Percentiles rank a stretch among this genome's conserved stretches.
These are phyloP conservation scores for Tuber calosporum DNA, from an alignment of 495 filamentous ascomycete genomes.

Conservation along the genomic window DNA sequence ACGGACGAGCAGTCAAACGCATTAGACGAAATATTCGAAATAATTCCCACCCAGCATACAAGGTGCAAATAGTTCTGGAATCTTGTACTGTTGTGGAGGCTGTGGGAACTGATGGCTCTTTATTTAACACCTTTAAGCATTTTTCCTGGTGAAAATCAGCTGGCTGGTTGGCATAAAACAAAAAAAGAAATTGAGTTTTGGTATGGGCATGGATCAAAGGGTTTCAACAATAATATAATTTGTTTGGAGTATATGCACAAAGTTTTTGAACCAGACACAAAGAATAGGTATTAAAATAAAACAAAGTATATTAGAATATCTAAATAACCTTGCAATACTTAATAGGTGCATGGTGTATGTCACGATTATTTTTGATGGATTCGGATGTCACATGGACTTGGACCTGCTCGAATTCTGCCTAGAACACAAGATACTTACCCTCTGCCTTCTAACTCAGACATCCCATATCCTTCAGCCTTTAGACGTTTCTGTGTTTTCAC, in stretches of 20 bases:
- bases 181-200: conserved; percentile 11
- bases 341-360: no score
- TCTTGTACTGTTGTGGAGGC: conserved; percentile 12
- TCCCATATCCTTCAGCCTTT: conserved; percentile 5
- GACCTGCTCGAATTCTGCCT: no score
- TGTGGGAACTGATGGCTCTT: neutral
- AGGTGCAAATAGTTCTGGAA: no score
- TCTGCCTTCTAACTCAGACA: neutral
- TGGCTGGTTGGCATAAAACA: conserved; percentile 10
- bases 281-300: neutral
- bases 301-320: no score
- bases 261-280: conserved; percentile 12
- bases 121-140: conserved; percentile 9
- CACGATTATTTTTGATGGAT: no score
- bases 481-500: conserved; percentile 5
- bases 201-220: conserved; percentile 5
- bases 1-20: neutral
- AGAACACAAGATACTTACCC: no score
- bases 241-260: conserved; percentile 16
- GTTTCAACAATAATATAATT: conserved; percentile 13
- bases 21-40: neutral
- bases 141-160: conserved; percentile 5
- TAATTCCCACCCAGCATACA: no score
- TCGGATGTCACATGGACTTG: no score
- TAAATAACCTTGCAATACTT: no score